Percentiles rank a stretch among this genome's conserved stretches.
These are phyloP conservation scores for Chaetomium globosum DNA, from an alignment of 2,329 filamentous ascomycete species.

Conservation along the genomic window DNA sequence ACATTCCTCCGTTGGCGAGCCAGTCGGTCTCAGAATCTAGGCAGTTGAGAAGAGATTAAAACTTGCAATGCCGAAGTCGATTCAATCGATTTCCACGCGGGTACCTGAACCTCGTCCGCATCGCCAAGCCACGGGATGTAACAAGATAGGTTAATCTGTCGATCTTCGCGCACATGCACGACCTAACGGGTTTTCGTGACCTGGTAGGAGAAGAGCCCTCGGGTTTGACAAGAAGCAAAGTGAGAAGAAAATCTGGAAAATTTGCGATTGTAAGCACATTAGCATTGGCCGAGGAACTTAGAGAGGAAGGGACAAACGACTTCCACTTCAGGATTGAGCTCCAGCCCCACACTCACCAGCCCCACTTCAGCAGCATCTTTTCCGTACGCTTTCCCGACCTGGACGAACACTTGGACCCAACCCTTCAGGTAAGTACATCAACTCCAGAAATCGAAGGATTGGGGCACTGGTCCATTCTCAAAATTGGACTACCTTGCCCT, in stretches of 20 bases:
- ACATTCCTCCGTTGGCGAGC: not conserved
- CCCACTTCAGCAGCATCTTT: not conserved
- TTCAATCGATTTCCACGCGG: not conserved
- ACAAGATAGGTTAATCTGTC: not conserved
- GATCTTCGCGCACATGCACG: not conserved
- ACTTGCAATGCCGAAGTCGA: not conserved
- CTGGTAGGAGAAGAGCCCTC: not conserved
- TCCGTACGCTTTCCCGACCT: not conserved
- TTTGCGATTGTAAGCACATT: too few species aligned
- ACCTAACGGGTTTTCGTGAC: not conserved
- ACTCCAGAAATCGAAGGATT: too few species aligned
- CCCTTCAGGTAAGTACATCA: too few species aligned
- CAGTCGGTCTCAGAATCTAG: not conserved
- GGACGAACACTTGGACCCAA: not conserved
- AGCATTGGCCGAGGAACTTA: too few species aligned
- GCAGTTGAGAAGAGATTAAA: not conserved
- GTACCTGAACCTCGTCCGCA: slow-evolving; percentile 20
- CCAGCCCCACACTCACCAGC: not conserved
- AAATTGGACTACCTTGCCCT: too few species aligned
- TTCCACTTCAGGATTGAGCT: not conserved
- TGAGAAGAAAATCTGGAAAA: not conserved
- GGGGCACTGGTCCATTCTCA: too few species aligned
- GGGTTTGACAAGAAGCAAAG: not conserved
- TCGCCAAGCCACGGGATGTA: slow-evolving; percentile 29
- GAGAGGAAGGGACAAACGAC: too few species aligned